Percentiles rank a stretch among this genome's conserved stretches.
phyloP scores from a whole-genome alignment of 208 protist genomes.

The Chromosphaera perkinsii region DNA sequence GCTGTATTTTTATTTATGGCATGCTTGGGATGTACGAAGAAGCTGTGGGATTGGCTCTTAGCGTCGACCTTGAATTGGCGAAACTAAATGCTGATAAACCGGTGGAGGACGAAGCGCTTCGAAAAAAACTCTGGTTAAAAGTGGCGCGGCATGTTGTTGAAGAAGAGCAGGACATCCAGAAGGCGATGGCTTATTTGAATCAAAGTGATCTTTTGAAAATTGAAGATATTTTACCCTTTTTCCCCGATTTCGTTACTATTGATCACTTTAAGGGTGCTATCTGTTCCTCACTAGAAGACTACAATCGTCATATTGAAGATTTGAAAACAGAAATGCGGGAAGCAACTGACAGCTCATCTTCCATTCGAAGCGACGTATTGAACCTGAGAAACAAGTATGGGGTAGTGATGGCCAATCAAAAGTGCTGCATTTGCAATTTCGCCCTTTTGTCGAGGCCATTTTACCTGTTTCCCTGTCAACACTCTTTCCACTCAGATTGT shows the following conservation, averaged over 20 bases:
- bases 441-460: slow-evolving; percentile 49
- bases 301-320: slow-evolving; percentile 70
- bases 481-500: slow-evolving; percentile 65
- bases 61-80: slow-evolving; percentile 59
- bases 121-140: slow-evolving; percentile 80
- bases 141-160: slow-evolving; percentile 78
- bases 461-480: slow-evolving; percentile 68
- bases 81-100: slow-evolving; percentile 67
- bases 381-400: slow-evolving; percentile 62
- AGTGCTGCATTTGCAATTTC: slow-evolving; percentile 72
- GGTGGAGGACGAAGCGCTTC: slow-evolving; percentile 56
- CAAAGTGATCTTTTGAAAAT: slow-evolving; percentile 70
- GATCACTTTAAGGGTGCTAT: slow-evolving; percentile 77
- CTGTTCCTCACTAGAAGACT: slow-evolving; percentile 69
- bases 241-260: slow-evolving; percentile 79
- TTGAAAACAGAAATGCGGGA: slow-evolving; percentile 77
- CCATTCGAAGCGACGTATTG: slow-evolving; percentile 78
- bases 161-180: slow-evolving; percentile 62
- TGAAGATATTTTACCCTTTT: slow-evolving; percentile 86
- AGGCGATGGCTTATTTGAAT: slow-evolving; percentile 54
- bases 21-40: slow-evolving; percentile 83
- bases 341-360: slow-evolving; percentile 69
- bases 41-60: slow-evolving; percentile 70
- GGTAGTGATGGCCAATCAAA: slow-evolving; percentile 69
- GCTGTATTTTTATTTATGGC: slow-evolving; percentile 81